Conservation (phyloP, 179 eudicot species). For the Dionaea muscipula region DNA sequence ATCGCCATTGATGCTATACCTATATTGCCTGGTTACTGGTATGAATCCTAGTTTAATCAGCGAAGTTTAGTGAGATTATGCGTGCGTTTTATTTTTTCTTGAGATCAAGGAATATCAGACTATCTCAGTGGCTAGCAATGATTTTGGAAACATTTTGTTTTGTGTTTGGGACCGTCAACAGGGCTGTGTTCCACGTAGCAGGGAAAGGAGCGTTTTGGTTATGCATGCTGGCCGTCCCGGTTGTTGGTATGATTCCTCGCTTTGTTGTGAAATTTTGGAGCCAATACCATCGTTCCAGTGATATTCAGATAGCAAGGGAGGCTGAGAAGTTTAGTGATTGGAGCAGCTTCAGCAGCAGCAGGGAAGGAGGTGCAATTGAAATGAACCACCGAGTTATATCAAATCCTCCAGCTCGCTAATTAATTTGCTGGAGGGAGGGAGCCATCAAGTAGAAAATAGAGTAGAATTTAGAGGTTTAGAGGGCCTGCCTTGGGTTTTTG, state of each 20-base stretch:
- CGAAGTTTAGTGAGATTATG: no score
- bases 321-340: slow-evolving; percentile 58
- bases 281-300: slow-evolving; percentile 43
- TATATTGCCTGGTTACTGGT: slow-evolving; percentile 77
- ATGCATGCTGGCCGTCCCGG: slow-evolving; percentile 44
- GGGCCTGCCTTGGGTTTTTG: no score
- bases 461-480: no score
- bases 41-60: slow-evolving; percentile 16
- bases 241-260: slow-evolving; percentile 66
- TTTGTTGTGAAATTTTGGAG: slow-evolving; percentile 39
- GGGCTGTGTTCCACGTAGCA: slow-evolving; percentile 66
- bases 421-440: no score
- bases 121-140: no score
- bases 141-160: neutral
- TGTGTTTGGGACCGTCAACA: slow-evolving; percentile 16
- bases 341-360: slow-evolving; percentile 24
- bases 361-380: slow-evolving; percentile 37
- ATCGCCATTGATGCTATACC: slow-evolving; percentile 61
- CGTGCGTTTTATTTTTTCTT: no score
- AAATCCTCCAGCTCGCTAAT: no score
- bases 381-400: slow-evolving; percentile 51
- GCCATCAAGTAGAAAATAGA: no score
- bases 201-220: slow-evolving; percentile 47
- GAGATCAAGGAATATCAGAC: no score
- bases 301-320: slow-evolving; percentile 79